phyloP scores from a whole-genome alignment of 495 filamentous ascomycete species.

The Penicillium cinerascens region DNA sequence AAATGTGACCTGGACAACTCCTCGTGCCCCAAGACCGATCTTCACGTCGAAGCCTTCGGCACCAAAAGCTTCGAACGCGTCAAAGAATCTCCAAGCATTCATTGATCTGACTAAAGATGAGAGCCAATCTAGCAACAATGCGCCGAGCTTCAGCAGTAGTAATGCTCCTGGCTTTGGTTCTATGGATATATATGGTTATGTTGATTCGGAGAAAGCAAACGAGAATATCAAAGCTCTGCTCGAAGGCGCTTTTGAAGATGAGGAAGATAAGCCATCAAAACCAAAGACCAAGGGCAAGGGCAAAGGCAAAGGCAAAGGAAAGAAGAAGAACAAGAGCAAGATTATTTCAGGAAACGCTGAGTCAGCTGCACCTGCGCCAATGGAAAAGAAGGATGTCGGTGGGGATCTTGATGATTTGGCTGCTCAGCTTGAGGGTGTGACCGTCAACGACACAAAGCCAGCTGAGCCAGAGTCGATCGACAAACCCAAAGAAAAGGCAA shows the following conservation, averaged over 20 bases:
- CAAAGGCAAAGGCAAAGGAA: conserved; percentile 40
- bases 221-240: conserved; percentile 84
- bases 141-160: background rate
- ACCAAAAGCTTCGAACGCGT: conserved; percentile 29
- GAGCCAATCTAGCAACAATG: conserved; percentile 1
- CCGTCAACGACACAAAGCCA: conserved; percentile 40
- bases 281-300: conserved; percentile 51
- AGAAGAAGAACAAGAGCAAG: too few species aligned
- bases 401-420: conserved; percentile 52
- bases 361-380: conserved; percentile 34
- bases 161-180: conserved; percentile 36
- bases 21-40: conserved; percentile 36
- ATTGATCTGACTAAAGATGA: conserved; percentile 44
- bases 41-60: conserved; percentile 43
- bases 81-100: conserved; percentile 40
- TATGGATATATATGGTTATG: conserved; percentile 61
- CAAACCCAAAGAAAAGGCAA: conserved; percentile 29
- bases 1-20: conserved; percentile 39
- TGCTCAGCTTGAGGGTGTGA: conserved; percentile 57
- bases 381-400: conserved; percentile 19
- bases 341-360: conserved; percentile 29
- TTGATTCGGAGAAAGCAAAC: conserved; percentile 72
- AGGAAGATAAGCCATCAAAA: conserved; percentile 60
- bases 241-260: conserved; percentile 83
- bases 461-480: conserved; percentile 10